Base-by-base conservation (phyloP, 2,329 filamentous ascomycete genomes). In the Colletotrichum sp. region DNA sequence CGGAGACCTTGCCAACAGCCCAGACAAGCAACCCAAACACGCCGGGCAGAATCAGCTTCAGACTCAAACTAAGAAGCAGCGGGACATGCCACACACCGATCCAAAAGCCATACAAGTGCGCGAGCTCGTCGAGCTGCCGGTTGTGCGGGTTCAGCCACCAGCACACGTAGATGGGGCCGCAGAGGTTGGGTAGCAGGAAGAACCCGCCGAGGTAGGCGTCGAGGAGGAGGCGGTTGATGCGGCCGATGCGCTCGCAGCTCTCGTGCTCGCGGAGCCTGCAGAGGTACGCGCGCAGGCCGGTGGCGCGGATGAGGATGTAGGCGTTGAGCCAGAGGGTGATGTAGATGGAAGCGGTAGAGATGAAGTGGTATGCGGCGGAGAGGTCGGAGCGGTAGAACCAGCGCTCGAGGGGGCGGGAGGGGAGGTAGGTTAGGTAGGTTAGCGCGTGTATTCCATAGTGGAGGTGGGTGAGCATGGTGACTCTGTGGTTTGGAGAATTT, bases 51-150 rank as follows among this genome's bases (percentile, higher is more conserved):
- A 52, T 9, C 16, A 73, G 21, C 12, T 52, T 30, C 3, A 73
- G 9, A 2, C 39, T 30, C 21, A 76, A 2, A 21, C 64, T 68
- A 1, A 52, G n/a, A 6, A 74, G 39, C 43, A 75, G 8, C 1
- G 74, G 74, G 3, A 43, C 8, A 32, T 76, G 74, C 24, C 74
- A 28, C 7, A 71, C 13, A 13, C 71, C 74, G 24, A 75, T 57
- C 24, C 30, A 9, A 63, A 76, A 76, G 10, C 74, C 74, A 16
- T 76, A 76, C 6, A 76, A 18, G 59, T 76, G 64, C 6, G 64
- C 70, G 43, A 74, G 57, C 6, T 64, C 28, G 26, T 76, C 70
- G 34, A 76, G 70, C 7, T 28, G 6, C 12, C 16, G 10, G 10
- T 65, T n/a, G 26, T 48, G 30, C 3, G 57, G 5, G 64, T 64